phyloP scores from a whole-genome alignment of 2,329 filamentous ascomycete species.

The Cordyceps tenuipes region DNA sequence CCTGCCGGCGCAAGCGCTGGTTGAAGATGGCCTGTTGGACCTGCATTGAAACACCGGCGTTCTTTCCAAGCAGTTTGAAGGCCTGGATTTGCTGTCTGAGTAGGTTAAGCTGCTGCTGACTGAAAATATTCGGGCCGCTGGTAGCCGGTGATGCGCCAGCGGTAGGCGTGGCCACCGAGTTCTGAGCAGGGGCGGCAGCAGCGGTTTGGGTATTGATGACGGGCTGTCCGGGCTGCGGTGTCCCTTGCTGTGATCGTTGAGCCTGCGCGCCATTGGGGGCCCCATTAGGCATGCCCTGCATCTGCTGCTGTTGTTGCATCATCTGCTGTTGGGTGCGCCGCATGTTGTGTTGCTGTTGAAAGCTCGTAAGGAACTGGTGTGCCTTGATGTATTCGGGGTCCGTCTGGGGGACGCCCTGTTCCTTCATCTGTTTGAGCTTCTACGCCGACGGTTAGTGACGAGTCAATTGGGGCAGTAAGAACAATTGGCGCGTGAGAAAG shows the following conservation, averaged over 20 bases:
- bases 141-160: constrained; percentile 24
- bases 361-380: constrained; percentile 62
- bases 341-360: constrained; percentile 59
- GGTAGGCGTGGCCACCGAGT: constrained; percentile 23
- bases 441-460: constrained; percentile 27
- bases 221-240: constrained; percentile 24
- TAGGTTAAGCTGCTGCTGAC: constrained; percentile 67
- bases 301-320: constrained; percentile 33
- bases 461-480: not conserved
- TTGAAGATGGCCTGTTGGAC: constrained; percentile 80
- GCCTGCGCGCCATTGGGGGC: constrained; percentile 41
- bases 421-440: constrained; percentile 88
- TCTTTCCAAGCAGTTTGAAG: constrained; percentile 85
- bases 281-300: constrained; percentile 50
- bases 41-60: constrained; percentile 66
- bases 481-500: not conserved
- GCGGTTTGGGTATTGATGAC: constrained; percentile 28
- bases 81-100: constrained; percentile 82
- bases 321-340: constrained; percentile 39
- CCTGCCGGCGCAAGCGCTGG: constrained; percentile 56
- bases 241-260: constrained; percentile 31
- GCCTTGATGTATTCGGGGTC: constrained; percentile 86
- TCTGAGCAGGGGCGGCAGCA: constrained; percentile 29
- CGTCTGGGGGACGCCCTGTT: constrained; percentile 66
- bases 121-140: constrained; percentile 53